phyloP scores from a whole-genome alignment of 805 yeast species.

The Monosporozyma unispora region DNA sequence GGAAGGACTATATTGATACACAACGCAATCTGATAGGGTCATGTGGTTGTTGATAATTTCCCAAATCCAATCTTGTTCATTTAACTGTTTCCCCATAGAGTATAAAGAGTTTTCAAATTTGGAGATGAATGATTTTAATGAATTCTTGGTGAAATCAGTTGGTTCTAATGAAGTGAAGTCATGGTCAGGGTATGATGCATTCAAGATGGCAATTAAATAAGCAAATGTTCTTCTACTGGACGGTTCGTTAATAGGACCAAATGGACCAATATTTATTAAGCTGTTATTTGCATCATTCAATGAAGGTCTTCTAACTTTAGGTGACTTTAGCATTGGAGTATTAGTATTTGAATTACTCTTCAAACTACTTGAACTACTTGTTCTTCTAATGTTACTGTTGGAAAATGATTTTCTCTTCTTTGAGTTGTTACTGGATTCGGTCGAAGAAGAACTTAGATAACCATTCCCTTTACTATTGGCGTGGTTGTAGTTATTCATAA shows the following conservation, averaged over 20 bases:
- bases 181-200: constrained; percentile 92
- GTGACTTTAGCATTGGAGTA: constrained; percentile 2
- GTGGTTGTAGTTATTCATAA: constrained; percentile 13
- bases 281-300: constrained; percentile 19
- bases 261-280: constrained; percentile 47
- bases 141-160: constrained; percentile 51
- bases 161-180: constrained; percentile 88
- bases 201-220: constrained; percentile 78
- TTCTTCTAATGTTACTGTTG: constrained; percentile 15
- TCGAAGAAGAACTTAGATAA: constrained; percentile 25
- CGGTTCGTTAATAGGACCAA: constrained; percentile 84
- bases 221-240: constrained; percentile 86
- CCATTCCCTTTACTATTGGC: constrained; percentile 9
- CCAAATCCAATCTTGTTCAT: constrained; percentile 64
- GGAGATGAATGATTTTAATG: constrained; percentile 42
- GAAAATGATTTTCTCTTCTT: constrained; percentile 2
- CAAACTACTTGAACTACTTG: constrained; percentile 23
- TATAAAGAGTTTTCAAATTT: constrained; percentile 71
- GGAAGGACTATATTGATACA: constrained; percentile 48
- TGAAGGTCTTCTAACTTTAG: constrained; percentile 21
- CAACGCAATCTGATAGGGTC: constrained; percentile 48
- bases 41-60: constrained; percentile 76
- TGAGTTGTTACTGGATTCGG: constrained; percentile 13
- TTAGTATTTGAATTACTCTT: constrained; percentile 7
- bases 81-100: constrained; percentile 47